Percentiles rank a stretch among this genome's conserved stretches.
phyloP scores from a whole-genome alignment of 495 filamentous ascomycete genomes.

The Hamigera avellanea region DNA sequence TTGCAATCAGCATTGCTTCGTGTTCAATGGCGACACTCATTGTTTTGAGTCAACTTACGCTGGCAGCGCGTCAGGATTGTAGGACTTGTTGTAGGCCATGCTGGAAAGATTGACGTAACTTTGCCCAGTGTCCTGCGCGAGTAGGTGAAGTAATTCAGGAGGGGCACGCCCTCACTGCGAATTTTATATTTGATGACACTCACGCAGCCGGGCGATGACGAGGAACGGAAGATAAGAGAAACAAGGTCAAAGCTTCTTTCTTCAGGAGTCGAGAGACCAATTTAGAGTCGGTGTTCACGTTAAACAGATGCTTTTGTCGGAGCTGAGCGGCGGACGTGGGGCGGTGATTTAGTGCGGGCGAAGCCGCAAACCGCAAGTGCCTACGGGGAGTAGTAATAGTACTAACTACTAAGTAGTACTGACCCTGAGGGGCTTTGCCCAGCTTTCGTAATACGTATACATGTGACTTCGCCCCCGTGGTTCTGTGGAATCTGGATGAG shows the following conservation, averaged over 20 bases:
- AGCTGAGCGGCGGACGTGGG: constrained; percentile 11
- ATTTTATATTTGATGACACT: not conserved
- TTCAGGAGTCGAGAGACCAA: not conserved
- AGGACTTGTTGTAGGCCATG: constrained; percentile 91
- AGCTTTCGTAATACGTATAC: too few species aligned
- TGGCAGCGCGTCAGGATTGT: constrained; percentile 95
- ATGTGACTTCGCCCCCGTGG: too few species aligned
- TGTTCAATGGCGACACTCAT: too few species aligned
- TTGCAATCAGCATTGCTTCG: not conserved
- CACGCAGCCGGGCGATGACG: too few species aligned
- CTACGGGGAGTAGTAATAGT: too few species aligned
- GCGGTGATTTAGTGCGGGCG: constrained; percentile 9
- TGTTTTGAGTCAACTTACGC: constrained; percentile 49
- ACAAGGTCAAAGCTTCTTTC: too few species aligned
- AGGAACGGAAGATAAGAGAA: too few species aligned
- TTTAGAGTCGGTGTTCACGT: not conserved
- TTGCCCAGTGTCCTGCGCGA: not conserved
- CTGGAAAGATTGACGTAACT: constrained; percentile 19
- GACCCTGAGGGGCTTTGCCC: too few species aligned
- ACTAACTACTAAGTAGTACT: constrained; percentile 6
- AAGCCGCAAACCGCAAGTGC: not conserved
- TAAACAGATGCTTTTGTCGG: constrained; percentile 3
- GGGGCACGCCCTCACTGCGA: not conserved
- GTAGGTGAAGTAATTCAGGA: not conserved
- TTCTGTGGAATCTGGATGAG: too few species aligned